Evolutionary conservation across 2,329 filamentous ascomycete genomes (phyloP), one percentile per base, ranked within the genome.

Genomic region (Fusarium marasasianum): DNA sequence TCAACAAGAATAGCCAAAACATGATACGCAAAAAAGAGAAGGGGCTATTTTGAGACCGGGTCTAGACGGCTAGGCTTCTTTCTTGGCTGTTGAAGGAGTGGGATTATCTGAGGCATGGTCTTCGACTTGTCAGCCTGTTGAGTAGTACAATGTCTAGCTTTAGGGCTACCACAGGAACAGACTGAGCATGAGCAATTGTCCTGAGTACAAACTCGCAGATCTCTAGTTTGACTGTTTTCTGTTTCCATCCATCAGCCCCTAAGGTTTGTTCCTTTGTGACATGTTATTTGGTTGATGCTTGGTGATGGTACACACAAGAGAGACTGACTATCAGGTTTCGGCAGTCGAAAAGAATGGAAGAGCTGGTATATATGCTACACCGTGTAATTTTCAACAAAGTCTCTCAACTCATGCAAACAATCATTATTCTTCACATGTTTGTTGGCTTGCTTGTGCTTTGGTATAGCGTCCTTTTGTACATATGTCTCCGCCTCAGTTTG

Each of bases 121-220:
- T 17, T 20, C 20, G 2, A 20, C 13, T 51, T 51, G 24, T 33
- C 22, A 12, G 8, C 26, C 12, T 29, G 43, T 55, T 43, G 12
- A 20, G 11, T 22, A n/a, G 26, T 14, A 18, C 3, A 7, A 35
- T 22, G 5, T 20, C 14, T 7, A 41, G 8, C 24, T 8, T n/a
- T 18, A 20, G 5, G 2, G 9, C 15, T 2, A 8, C 20, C 1
- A 17, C 4, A 29, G 7, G 22, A 44, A 13, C 4, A 22, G 6
- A 11, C 18, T 29, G 18, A 22, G 22, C 7, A 22, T n/a, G 20
- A 41, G 38, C 11, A 22, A 13, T 14, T 14, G 4, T 8, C 38
- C 38, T 14, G 38, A 40, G 33, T 35, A 35, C 33, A 35, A 17
- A 35, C 33, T 35, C 13, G 6, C 14, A 15, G 33, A 35, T 35